Base-by-base conservation (phyloP, 495 filamentous ascomycete species). In the Xylaria acuta region DNA sequence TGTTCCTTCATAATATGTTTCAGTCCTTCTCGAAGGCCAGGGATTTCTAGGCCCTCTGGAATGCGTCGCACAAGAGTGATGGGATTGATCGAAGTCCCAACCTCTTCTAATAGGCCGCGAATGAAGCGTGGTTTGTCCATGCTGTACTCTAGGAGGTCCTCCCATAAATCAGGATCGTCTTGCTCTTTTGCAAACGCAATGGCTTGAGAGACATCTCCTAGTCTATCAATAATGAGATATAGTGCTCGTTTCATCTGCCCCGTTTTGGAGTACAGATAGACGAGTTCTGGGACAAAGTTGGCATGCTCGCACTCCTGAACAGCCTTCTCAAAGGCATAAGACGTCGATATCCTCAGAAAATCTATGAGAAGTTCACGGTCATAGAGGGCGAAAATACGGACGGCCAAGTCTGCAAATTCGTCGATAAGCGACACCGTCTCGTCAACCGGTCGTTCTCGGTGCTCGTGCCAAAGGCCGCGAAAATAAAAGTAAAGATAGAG, bases 81-180 rank as follows among this genome's bases (percentile, higher is more conserved):
- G 0, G 95, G 95, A 75, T 97, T 90, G 64, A 98, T 95, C 5
- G 93, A 88, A 5, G 94, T 97, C 16, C 97, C 96, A 6, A 97
- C 95, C 80, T 98, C 94, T 73, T 97, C 93, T 2, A 99, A 88
- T 9, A 99, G 84, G 3, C 93, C 97, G 22, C 93, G 90, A 69
- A 99, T 97, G 83, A 99, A 99, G 18, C 88, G 88, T 0, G 96
- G 96, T 74, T 97, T 97, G 80, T 97, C 93, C 97, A 99, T 98
- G 30, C 90, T 92, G 83, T 98, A 98, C 71, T 94, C 89, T 27
- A 99, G 89, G 12, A 99, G 87, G 76, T 99, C 96, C 73, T 97
- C 91, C 96, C 96, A 99, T 0, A 99, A 87, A 74, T 95, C 93
- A 0, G 90, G 89, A 71, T 98, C 95, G 70, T 94, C 88, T 78